phyloP scores from a whole-genome alignment of 2,329 filamentous ascomycete species.

The Amauroascus verrucosus region DNA sequence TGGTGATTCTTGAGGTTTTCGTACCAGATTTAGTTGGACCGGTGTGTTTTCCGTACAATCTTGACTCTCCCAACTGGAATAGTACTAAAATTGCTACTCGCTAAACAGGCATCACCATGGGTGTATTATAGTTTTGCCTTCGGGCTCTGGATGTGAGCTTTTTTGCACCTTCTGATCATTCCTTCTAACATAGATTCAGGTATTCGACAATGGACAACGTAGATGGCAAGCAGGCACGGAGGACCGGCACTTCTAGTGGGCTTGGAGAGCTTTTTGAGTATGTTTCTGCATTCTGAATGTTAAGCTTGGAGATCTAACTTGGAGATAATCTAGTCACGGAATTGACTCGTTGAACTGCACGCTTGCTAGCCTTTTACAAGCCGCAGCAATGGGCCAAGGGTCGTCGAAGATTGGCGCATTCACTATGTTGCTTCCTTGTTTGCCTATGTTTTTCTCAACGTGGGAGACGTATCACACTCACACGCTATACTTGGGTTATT shows the following conservation, averaged over 20 bases:
- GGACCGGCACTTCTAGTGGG: conserved; percentile 89
- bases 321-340: conserved; percentile 52
- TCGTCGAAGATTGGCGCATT: conserved; percentile 76
- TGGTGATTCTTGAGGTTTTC: conserved; percentile 62
- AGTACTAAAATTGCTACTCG: not conserved
- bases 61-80: conserved; percentile 7
- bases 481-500: conserved; percentile 86
- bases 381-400: conserved; percentile 84
- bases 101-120: conserved; percentile 66
- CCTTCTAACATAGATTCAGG: conserved; percentile 24
- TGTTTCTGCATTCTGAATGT: conserved; percentile 18
- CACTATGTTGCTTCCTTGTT: conserved; percentile 78
- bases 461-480: conserved; percentile 99
- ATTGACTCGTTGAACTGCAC: conserved; percentile 98
- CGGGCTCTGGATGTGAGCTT: conserved; percentile 76
- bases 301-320: not conserved
- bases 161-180: not conserved
- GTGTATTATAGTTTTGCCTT: conserved; percentile 92
- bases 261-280: conserved; percentile 92
- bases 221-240: conserved; percentile 90
- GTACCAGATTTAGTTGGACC: conserved; percentile 88
- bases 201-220: conserved; percentile 98
- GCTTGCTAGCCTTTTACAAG: conserved; percentile 78
- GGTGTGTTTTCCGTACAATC: conserved; percentile 43
- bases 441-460: conserved; percentile 99